These are phyloP conservation scores for Pseudoneurospora amorphoporcata DNA, from an alignment of 495 filamentous ascomycete genomes.

Conservation along the genomic window DNA sequence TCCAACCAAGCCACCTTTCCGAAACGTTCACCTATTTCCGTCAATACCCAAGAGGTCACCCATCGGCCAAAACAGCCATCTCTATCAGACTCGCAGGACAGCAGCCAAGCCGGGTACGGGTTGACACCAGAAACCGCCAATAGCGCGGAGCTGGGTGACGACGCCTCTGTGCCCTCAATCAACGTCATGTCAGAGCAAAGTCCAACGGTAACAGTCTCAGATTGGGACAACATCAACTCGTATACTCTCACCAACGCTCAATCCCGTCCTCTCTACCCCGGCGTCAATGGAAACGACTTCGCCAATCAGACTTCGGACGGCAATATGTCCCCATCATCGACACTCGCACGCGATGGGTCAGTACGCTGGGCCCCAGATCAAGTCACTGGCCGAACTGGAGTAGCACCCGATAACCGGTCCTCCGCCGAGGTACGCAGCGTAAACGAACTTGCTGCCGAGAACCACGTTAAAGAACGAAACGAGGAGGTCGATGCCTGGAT, in stretches of 20 bases:
- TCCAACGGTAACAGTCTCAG: slow-evolving; percentile 38
- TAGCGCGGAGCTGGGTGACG: slow-evolving; percentile 38
- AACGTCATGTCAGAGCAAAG: slow-evolving; percentile 32
- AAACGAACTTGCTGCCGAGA: slow-evolving; percentile 27
- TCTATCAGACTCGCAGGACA: slow-evolving; percentile 16
- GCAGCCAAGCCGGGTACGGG: slow-evolving; percentile 22
- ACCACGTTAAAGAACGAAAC: slow-evolving; percentile 28
- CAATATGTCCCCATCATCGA: background rate
- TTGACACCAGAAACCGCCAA: slow-evolving; percentile 40
- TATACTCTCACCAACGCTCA: slow-evolving; percentile 19
- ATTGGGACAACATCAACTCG: slow-evolving; percentile 29
- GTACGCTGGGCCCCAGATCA: slow-evolving; percentile 30
- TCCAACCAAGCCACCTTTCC: slow-evolving; percentile 9
- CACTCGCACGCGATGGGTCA: slow-evolving; percentile 20
- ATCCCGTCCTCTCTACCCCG: background rate
- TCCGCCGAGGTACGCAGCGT: slow-evolving; percentile 27
- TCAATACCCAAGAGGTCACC: slow-evolving; percentile 13
- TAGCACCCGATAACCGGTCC: slow-evolving; percentile 32
- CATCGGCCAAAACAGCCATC: slow-evolving; percentile 17
- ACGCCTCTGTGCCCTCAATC: slow-evolving; percentile 27
- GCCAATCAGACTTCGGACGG: slow-evolving; percentile 2
- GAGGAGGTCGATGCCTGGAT: slow-evolving; percentile 34
- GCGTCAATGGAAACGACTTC: slow-evolving; percentile 1
- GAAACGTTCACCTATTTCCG: slow-evolving; percentile 2
- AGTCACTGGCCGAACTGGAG: slow-evolving; percentile 28